Evolutionary conservation across 805 yeast species (phyloP).

Genomic region (Saturnispora besseyi): DNA sequence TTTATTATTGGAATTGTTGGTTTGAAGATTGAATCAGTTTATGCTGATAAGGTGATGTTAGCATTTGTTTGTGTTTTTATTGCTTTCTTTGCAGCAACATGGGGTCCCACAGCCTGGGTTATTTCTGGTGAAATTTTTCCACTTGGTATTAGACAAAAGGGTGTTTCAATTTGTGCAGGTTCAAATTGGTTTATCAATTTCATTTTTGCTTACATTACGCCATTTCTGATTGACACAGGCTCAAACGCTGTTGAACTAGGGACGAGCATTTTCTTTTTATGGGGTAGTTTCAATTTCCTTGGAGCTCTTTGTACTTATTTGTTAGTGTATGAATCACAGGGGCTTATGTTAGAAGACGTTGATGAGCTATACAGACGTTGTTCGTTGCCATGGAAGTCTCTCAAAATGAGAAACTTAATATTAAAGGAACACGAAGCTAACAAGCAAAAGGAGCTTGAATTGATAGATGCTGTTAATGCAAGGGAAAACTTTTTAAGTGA

Average conservation of each 20-base stretch:
- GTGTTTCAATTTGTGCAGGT: constrained; percentile 67
- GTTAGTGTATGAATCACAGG: constrained; percentile 71
- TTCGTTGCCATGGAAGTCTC: constrained; percentile 43
- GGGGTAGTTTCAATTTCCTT: constrained; percentile 63
- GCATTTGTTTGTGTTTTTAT: constrained; percentile 65
- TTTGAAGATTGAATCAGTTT: constrained; percentile 35
- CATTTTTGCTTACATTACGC: constrained; percentile 64
- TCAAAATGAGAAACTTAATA: constrained; percentile 12
- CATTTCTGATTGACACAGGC: constrained; percentile 64
- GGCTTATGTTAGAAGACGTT: constrained; percentile 70
- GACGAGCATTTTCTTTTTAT: constrained; percentile 62
- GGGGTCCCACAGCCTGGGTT: constrained; percentile 84
- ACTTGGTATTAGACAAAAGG: constrained; percentile 65
- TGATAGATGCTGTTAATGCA: neutral
- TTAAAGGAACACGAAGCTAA: neutral
- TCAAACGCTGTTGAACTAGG: constrained; percentile 61
- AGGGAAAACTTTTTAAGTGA: neutral
- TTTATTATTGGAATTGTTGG: constrained; percentile 64
- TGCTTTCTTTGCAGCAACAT: constrained; percentile 68
- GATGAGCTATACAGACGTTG: constrained; percentile 65
- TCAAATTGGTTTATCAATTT: constrained; percentile 77
- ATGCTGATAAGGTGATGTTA: constrained; percentile 46
- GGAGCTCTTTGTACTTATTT: constrained; percentile 58
- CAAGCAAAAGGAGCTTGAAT: neutral
- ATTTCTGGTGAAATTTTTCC: constrained; percentile 58